Evolutionary conservation across 2,329 filamentous ascomycete genomes (phyloP).

Genomic region (Gaeumannomyces tritici): DNA sequence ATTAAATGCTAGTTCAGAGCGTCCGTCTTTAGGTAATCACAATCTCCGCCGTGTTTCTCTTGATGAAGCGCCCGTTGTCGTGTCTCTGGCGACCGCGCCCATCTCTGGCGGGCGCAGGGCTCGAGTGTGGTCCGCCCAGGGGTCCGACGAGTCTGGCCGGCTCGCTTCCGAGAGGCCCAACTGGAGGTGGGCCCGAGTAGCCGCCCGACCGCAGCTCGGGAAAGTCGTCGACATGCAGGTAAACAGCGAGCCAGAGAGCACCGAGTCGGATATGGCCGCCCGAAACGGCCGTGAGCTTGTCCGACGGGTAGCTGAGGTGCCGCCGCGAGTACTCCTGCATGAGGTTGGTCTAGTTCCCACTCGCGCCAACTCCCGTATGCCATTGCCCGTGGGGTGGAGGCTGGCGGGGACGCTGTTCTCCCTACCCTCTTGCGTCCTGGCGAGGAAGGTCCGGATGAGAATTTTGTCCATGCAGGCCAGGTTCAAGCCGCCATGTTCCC

Average conservation of each 20-base stretch:
- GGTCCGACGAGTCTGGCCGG: neutral
- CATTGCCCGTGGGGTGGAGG: too few relatives aligned
- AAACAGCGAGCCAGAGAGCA: neutral
- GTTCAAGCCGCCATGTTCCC: too few relatives aligned
- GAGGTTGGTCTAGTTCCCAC: neutral
- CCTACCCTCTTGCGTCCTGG: too few relatives aligned
- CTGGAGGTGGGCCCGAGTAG: neutral
- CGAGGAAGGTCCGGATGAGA: too few relatives aligned
- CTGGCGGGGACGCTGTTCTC: too few relatives aligned
- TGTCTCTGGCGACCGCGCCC: too few relatives aligned
- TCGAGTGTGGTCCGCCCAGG: neutral
- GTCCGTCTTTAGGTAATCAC: neutral
- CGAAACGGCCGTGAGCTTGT: neutral
- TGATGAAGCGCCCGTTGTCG: neutral
- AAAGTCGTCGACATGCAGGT: neutral
- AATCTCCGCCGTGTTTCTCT: neutral
- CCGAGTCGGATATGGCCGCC: neutral
- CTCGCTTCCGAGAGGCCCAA: neutral
- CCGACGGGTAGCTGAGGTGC: neutral
- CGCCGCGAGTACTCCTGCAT: neutral
- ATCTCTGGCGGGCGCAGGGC: neutral
- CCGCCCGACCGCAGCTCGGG: neutral
- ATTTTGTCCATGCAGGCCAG: too few relatives aligned
- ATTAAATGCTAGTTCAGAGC: too few relatives aligned
- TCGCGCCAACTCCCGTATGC: too few relatives aligned